Percentiles rank a stretch among this genome's conserved stretches.
Conservation (phyloP, 1,284 basidiomycete genomes). For the Puccinia hordei region DNA sequence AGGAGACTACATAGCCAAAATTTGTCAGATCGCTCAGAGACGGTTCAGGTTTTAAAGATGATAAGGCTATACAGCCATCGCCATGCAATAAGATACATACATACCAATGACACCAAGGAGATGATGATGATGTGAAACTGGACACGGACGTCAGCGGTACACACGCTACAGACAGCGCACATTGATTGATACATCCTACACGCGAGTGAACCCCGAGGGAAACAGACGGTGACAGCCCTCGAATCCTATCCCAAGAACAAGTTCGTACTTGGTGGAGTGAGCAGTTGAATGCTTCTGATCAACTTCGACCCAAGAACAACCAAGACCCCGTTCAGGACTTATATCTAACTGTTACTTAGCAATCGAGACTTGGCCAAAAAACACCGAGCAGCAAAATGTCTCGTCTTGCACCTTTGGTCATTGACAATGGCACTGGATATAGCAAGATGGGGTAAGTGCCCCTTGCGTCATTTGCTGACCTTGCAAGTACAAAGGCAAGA, state of each 20-base stretch:
- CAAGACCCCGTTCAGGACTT: neutral
- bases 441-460: conserved; percentile 87
- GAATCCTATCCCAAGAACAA: no score
- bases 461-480: conserved; percentile 3
- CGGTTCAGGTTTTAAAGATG: neutral
- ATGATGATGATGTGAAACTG: neutral
- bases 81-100: neutral
- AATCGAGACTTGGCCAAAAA: neutral
- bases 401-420: conserved; percentile 82
- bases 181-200: neutral
- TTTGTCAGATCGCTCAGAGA: neutral
- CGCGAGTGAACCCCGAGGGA: neutral
- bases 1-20: no score
- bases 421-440: conserved; percentile 96
- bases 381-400: conserved; percentile 14
- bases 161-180: neutral
- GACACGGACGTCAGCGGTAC: neutral
- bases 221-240: neutral
- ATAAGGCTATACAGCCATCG: no score
- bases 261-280: no score
- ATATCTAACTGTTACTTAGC: neutral
- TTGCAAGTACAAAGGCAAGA: no score
- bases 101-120: neutral
- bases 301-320: no score
- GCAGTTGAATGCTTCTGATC: no score